Evolutionary conservation across 345 rosid genomes (phyloP), one percentile per base, ranked within the genome.

Genomic region (Arabidopsis thaliana): DNA sequence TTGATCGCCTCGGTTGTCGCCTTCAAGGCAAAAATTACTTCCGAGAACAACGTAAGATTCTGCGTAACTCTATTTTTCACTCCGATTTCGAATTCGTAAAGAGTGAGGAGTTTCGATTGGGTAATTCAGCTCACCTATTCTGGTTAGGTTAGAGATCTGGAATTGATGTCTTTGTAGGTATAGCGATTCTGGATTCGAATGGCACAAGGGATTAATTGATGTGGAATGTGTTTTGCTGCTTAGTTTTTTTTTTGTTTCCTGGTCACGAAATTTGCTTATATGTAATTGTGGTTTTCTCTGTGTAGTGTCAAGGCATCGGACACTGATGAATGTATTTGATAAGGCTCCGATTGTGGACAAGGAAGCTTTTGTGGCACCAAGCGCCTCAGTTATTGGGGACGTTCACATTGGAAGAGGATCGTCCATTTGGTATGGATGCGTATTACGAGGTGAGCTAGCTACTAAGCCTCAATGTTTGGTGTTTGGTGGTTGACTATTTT

Each of bases 401-500:
- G 96, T 91, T 62, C 93, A 74, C 77, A 87, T 91, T 34, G 97
- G 97, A 61, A 83, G 86, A 66, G 95, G 86, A 65, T 84, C 98
- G 8, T 94, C 97, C 28, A 78, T 94, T 66, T 94, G 97, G 98
- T 94, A 91, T 82, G 96, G 98, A 59, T 94, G 92, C 67, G 98
- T 94, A 63, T 77, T 91, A 67, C 90, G 97, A 85, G 98, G 98
- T 94, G 87, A 80, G 79, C 34, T 23, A 65, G 60, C 16, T 24
- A 20, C 23, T 70, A 52, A 34, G 32, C 70, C 65, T 68, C 48
- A 30, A 7, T 40, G 48, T 59, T 36, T 66, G 46, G 40, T 59
- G 40, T 59, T 20, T 49, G 20, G 20, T 16, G 20, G 20, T 63
- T 56, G 30, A 50, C 56, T 67, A 63, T 77, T 52, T 77, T 34